phyloP scores from a whole-genome alignment of 257 asterid species.

The Euphrasia confusa region DNA sequence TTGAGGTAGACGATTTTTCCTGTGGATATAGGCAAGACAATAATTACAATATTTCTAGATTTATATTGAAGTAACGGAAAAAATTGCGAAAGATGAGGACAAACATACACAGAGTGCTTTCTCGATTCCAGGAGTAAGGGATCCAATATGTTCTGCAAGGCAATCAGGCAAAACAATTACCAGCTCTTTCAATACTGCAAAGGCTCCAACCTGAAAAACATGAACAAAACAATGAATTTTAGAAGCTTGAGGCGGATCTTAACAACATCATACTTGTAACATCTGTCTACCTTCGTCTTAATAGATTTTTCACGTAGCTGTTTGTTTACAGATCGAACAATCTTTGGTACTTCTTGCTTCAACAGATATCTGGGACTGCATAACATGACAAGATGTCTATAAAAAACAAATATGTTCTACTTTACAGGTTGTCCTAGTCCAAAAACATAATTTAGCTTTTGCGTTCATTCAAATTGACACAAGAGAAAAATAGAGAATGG shows the following conservation, averaged over 20 bases:
- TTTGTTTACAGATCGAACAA: constrained; percentile 84
- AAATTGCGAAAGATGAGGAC: background rate
- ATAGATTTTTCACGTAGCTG: constrained; percentile 92
- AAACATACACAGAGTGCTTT: constrained; percentile 88
- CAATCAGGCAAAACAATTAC: constrained; percentile 97
- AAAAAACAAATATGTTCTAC: constrained; percentile 2
- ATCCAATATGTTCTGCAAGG: constrained; percentile 95
- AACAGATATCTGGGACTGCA: constrained; percentile 87
- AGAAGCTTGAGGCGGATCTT: constrained; percentile 17
- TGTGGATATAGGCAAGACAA: constrained; percentile 31
- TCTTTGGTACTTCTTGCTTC: constrained; percentile 97
- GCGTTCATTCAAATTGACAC: background rate
- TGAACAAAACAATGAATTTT: constrained; percentile 13
- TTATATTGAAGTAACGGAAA: constrained; percentile 8
- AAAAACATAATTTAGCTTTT: background rate
- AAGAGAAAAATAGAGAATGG: background rate
- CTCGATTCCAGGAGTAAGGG: constrained; percentile 92
- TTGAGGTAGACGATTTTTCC: constrained; percentile 97
- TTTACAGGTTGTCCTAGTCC: background rate
- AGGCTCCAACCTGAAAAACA: constrained; percentile 85
- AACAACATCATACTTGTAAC: constrained; percentile 17
- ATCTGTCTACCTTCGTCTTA: constrained; percentile 73
- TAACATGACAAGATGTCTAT: constrained; percentile 17
- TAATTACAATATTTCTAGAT: constrained; percentile 14
- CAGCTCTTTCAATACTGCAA: constrained; percentile 86